Percentiles rank a stretch among this genome's conserved stretches.
Conservation (phyloP, 306 rosid species). For the Castanea crenata region DNA sequence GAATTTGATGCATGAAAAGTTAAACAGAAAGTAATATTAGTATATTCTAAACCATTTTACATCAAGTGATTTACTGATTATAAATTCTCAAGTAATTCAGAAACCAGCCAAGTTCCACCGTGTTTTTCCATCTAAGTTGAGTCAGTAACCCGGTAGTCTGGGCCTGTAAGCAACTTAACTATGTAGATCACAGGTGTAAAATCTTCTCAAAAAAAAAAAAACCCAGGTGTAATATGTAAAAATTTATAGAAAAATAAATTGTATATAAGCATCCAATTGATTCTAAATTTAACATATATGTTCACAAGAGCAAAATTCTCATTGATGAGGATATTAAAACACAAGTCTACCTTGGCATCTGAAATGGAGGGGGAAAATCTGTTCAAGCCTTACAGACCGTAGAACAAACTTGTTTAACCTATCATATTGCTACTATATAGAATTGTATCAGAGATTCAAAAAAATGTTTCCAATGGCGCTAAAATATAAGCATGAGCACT, state of each 20-base stretch:
- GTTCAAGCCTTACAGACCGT: too few species aligned
- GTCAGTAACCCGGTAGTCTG: too few species aligned
- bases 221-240: too few species aligned
- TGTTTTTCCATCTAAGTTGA: too few species aligned
- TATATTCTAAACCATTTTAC: background rate
- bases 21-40: background rate
- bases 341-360: background rate
- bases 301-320: background rate
- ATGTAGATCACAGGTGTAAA: too few species aligned
- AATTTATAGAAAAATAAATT: background rate
- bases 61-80: background rate
- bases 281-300: background rate
- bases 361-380: background rate
- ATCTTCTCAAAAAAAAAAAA: too few species aligned
- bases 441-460: too few species aligned
- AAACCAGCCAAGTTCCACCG: background rate
- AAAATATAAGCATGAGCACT: too few species aligned
- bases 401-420: too few species aligned
- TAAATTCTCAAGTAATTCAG: conserved; percentile 12
- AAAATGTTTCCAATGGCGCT: too few species aligned
- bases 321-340: background rate
- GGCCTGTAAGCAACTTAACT: too few species aligned
- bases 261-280: background rate
- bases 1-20: background rate
- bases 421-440: too few species aligned